Base-by-base conservation (phyloP, 2,329 filamentous ascomycete genomes). In the Xylaria multiplex region DNA sequence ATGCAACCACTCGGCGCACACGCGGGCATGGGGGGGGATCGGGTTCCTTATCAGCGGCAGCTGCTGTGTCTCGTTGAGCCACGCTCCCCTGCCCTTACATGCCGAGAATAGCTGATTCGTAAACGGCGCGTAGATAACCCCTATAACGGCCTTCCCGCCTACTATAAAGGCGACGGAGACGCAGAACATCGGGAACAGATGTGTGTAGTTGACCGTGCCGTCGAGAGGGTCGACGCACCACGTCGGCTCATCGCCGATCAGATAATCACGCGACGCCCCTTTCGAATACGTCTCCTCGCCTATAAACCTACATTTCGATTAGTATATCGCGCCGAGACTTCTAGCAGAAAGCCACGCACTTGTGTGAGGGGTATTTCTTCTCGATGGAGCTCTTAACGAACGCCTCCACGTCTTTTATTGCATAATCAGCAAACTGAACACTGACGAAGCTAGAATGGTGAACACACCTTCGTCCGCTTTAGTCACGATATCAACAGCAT, bases 171-270 rank as follows among this genome's bases (percentile, higher is more conserved):
- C 91, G 73, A 93, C 93, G 42, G 89, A 92, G 49, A 93, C 89
- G 77, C 91, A 93, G 79, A 92, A 93, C 88, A 93, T 92, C 65
- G 90, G 90, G 74, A 92, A 93, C 6, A 92, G 84, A 77, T 93
- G 91, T 35, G 91, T 92, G 79, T 91, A 93, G 81, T 93, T 93
- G 66, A 93, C 90, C 2, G 91, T 93, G 81, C 90, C 91, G 74
- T 93, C 91, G 32, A 93, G 83, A 9, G 91, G 91, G 77, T 94
- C 91, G 46, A 93, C 85, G 73, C 89, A 88, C 91, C 91, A 93
- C 37, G 91, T 93, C 49, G 91, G 91, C 0, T 79, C 72, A 45
- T 85, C 76, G 52, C 80, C 81, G 67, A 93, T 88, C 5, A 93
- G 84, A 74, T 93, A 93, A 52, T 88, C 82, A 72, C 89, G 87